Conservation (phyloP, 805 yeast genomes). For the Teunomyces gatunensis region DNA sequence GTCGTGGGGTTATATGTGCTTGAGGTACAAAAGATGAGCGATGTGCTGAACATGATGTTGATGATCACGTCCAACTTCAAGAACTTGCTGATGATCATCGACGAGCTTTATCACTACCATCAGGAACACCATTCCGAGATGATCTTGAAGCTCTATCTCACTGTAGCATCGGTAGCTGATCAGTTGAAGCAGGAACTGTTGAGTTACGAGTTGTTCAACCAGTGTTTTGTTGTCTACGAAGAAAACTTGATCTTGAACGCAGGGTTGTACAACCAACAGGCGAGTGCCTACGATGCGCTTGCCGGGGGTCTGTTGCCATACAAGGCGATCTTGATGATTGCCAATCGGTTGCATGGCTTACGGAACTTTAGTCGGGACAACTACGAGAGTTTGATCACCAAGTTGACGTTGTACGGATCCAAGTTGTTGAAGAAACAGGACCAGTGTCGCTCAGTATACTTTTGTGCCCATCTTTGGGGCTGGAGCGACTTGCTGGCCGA, state of each 20-base stretch:
- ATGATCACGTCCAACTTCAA: slow-evolving; percentile 60
- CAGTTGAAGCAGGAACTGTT: slow-evolving; percentile 69
- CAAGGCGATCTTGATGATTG: slow-evolving; percentile 46
- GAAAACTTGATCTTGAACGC: slow-evolving; percentile 39
- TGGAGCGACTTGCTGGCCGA: slow-evolving; percentile 43
- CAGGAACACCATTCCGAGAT: slow-evolving; percentile 30
- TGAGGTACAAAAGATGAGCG: slow-evolving; percentile 27
- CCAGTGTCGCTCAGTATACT: slow-evolving; percentile 87
- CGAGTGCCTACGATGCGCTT: slow-evolving; percentile 37
- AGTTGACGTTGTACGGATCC: slow-evolving; percentile 84
- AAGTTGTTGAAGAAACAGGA: slow-evolving; percentile 88
- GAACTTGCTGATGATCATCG: slow-evolving; percentile 64
- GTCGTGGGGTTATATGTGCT: slow-evolving; percentile 32
- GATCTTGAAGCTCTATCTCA: slow-evolving; percentile 53
- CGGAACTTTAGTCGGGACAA: slow-evolving; percentile 56
- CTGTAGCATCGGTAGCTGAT: slow-evolving; percentile 76
- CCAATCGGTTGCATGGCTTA: slow-evolving; percentile 43
- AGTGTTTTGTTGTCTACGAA: slow-evolving; percentile 83
- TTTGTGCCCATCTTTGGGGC: slow-evolving; percentile 94
- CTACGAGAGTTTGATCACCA: slow-evolving; percentile 79
- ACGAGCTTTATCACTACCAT: slow-evolving; percentile 55
- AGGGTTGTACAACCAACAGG: slow-evolving; percentile 8
- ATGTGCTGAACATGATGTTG: slow-evolving; percentile 21
- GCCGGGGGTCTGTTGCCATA: slow-evolving; percentile 49
- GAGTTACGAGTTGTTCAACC: slow-evolving; percentile 84